These are phyloP conservation scores for Fagopyrum esculentum DNA, from an alignment of 148 eudicot species.

Conservation along the genomic window DNA sequence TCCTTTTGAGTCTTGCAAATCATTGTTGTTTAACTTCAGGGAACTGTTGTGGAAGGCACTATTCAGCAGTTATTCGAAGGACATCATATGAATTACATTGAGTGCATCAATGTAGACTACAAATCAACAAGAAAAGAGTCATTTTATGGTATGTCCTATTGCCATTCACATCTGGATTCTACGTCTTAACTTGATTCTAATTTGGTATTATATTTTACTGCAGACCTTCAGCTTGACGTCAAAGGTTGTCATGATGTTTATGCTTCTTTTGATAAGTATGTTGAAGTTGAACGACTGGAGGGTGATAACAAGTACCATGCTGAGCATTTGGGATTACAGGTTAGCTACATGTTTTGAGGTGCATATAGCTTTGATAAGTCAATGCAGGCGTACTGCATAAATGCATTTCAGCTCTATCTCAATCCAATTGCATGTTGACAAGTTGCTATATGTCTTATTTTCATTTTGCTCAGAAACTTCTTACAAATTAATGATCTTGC, in stretches of 20 bases:
- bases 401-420: not conserved
- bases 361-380: not conserved
- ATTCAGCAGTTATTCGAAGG: slow-evolving; percentile 93
- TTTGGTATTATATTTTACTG: slow-evolving; percentile 14
- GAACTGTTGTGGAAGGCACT: slow-evolving; percentile 96
- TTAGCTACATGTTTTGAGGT: slow-evolving; percentile 16
- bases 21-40: slow-evolving; percentile 27
- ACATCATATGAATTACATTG: slow-evolving; percentile 96
- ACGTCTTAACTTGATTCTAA: slow-evolving; percentile 2
- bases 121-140: slow-evolving; percentile 49
- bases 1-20: slow-evolving; percentile 17
- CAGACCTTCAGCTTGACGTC: slow-evolving; percentile 97
- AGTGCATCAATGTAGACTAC: slow-evolving; percentile 72
- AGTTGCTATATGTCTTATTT: not conserved
- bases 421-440: not conserved
- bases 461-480: not conserved
- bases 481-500: not conserved
- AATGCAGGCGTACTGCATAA: not conserved
- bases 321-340: slow-evolving; percentile 77
- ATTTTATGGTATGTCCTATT: slow-evolving; percentile 34
- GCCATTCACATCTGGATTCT: not conserved
- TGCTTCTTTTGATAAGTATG: slow-evolving; percentile 58
- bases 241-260: slow-evolving; percentile 73
- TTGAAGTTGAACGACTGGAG: slow-evolving; percentile 43
- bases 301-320: slow-evolving; percentile 48